A percentile compares a stretch with the other conserved stretches of the same genome.
Conservation (phyloP, 2,329 filamentous ascomycete species). For the Blastomyces gilchristii region DNA sequence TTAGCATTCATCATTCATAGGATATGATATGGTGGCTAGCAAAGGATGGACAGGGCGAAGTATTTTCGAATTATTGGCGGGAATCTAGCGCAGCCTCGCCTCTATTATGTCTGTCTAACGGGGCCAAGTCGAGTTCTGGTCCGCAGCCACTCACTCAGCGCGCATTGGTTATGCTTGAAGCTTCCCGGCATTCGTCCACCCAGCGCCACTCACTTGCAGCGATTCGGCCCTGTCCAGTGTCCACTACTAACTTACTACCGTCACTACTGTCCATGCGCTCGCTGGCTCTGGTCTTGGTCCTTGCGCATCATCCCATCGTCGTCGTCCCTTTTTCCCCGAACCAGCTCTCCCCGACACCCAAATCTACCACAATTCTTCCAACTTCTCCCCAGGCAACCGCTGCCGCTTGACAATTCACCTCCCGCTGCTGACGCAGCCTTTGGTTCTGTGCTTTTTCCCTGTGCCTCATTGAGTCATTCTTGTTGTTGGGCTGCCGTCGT, state of each 20-base stretch:
- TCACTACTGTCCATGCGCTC: not conserved
- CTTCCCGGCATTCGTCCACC: not conserved
- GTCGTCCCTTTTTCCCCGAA: no score
- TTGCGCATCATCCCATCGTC: not conserved
- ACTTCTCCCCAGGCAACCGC: not conserved
- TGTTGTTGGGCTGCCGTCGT: not conserved
- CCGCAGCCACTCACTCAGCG: not conserved
- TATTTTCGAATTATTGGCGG: not conserved
- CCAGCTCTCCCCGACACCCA: not conserved
- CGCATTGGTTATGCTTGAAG: no score
- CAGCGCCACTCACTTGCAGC: not conserved
- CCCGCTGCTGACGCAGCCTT: not conserved
- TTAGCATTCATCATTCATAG: no score
- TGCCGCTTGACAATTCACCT: not conserved
- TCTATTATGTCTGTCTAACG: not conserved
- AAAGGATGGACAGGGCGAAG: no score
- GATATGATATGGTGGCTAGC: no score
- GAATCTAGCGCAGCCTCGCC: not conserved
- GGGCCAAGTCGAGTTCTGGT: not conserved
- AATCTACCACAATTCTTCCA: not conserved
- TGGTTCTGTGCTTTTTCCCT: not conserved
- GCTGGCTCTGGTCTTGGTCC: not conserved
- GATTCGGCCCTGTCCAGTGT: conserved; percentile 1
- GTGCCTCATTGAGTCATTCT: not conserved
- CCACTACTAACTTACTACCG: no score